A percentile compares a stretch with the other conserved stretches of the same genome.
These are phyloP conservation scores for Tylopilus cervinicoccineus DNA, from an alignment of 768 basidiomycete genomes.

Conservation along the genomic window DNA sequence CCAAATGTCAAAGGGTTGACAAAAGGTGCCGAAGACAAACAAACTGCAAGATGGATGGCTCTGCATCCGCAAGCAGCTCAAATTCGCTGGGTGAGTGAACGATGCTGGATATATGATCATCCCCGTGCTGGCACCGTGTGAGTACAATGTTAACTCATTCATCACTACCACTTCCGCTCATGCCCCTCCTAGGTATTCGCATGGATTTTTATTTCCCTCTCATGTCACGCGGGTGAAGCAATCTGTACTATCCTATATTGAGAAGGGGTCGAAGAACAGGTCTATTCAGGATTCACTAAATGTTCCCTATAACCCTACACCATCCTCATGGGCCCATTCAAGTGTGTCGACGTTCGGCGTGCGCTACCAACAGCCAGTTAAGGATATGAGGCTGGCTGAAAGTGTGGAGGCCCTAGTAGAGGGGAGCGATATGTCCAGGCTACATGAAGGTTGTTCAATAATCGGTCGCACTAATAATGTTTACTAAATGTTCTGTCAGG, in stretches of 20 bases:
- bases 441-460: conserved; percentile 53
- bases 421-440: conserved; percentile 76
- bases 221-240: conserved; percentile 68
- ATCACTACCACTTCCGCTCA: conserved; percentile 5
- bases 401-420: conserved; percentile 92
- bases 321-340: conserved; percentile 70
- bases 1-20: conserved; percentile 60
- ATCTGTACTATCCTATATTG: conserved; percentile 50
- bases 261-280: conserved; percentile 38
- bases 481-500: conserved; percentile 33
- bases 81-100: conserved; percentile 87
- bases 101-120: conserved; percentile 98
- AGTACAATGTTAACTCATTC: conserved; percentile 27
- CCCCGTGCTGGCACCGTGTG: conserved; percentile 92
- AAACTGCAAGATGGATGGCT: conserved; percentile 89
- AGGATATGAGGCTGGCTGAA: conserved; percentile 59
- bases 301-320: conserved; percentile 35
- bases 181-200: conserved; percentile 67
- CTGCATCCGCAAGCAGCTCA: conserved; percentile 73
- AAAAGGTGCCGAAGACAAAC: conserved; percentile 89
- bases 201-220: conserved; percentile 93
- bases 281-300: conserved; percentile 21
- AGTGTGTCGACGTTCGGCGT: conserved; percentile 83
- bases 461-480: not conserved
- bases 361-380: conserved; percentile 66